Evolutionary conservation across 2,329 filamentous ascomycete genomes (phyloP).

Genomic region (Colletotrichum sp.): DNA sequence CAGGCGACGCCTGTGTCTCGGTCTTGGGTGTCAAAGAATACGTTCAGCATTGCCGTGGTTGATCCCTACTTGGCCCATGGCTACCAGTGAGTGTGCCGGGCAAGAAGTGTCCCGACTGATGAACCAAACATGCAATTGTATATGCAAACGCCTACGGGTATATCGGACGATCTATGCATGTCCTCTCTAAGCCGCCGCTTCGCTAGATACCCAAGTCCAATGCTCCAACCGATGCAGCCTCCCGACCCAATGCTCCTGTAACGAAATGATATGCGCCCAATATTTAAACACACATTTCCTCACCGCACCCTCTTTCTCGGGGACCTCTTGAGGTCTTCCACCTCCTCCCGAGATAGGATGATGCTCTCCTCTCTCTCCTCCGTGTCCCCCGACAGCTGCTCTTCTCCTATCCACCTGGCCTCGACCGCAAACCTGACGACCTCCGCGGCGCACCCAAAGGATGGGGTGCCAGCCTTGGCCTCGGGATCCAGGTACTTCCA

Average conservation of each 20-base stretch:
- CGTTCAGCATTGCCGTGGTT: background rate
- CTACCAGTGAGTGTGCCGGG: background rate
- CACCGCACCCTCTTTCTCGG: background rate
- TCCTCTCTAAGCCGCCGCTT: background rate
- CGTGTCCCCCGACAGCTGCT: constrained; percentile 48
- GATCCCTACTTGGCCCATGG: background rate
- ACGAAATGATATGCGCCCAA: background rate
- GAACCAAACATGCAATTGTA: background rate
- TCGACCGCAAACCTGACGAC: constrained; percentile 62
- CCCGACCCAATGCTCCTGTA: background rate
- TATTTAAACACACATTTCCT: background rate
- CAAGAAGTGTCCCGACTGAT: background rate
- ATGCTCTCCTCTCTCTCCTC: constrained; percentile 45
- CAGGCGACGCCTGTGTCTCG: background rate
- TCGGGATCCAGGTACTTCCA: constrained; percentile 58
- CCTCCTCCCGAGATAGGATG: constrained; percentile 34
- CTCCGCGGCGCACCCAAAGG: constrained; percentile 60
- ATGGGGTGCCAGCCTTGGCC: constrained; percentile 49
- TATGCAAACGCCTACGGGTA: background rate
- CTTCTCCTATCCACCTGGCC: constrained; percentile 59
- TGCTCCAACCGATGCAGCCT: background rate
- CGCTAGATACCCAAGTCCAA: background rate
- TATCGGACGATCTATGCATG: background rate
- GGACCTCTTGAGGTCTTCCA: constrained; percentile 16
- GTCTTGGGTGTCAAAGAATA: background rate